phyloP scores from a whole-genome alignment of 345 rosid genomes.

The Eucalyptus sideroxylon region DNA sequence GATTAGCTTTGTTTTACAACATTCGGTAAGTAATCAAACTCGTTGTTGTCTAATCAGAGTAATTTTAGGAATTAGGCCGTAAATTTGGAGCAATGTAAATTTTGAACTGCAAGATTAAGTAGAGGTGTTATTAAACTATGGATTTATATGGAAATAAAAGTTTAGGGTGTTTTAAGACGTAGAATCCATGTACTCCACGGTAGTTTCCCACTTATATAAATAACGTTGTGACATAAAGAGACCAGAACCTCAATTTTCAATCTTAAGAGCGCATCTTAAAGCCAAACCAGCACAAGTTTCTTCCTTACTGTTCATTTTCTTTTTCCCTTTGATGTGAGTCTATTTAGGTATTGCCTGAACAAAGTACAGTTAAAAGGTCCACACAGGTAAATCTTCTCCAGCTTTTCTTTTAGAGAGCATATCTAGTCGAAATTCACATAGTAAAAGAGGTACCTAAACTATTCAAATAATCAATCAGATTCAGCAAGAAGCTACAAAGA shows the following conservation, averaged over 20 bases:
- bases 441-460: too few species aligned
- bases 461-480: too few species aligned
- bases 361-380: neutral
- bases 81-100: too few species aligned
- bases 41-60: accelerated
- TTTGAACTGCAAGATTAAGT: accelerated
- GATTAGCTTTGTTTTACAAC: neutral
- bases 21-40: accelerated
- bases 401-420: too few species aligned
- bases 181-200: neutral
- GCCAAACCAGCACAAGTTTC: neutral
- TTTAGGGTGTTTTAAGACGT: neutral
- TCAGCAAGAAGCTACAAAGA: too few species aligned
- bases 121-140: too few species aligned
- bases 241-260: neutral
- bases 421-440: too few species aligned
- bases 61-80: too few species aligned
- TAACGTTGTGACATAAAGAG: neutral
- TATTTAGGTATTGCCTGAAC: neutral
- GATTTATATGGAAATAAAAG: too few species aligned
- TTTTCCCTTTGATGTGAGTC: neutral
- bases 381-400: neutral
- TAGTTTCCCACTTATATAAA: neutral
- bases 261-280: neutral
- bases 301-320: neutral